Percentiles rank a stretch among this genome's conserved stretches.
Conservation (phyloP, 768 basidiomycete species). For the Cystobasidium tubakii region DNA sequence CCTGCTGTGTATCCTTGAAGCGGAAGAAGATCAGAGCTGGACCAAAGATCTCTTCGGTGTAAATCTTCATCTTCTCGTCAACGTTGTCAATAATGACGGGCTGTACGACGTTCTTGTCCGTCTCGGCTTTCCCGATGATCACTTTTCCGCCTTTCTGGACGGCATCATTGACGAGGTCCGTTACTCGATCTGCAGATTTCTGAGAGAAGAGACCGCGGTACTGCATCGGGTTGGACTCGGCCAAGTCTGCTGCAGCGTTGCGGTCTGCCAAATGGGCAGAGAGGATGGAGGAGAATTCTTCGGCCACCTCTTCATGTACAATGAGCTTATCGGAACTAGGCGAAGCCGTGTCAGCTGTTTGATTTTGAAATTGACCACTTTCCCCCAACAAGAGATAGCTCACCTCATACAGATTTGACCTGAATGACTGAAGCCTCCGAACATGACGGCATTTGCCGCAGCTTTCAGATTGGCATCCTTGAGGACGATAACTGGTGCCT, state of each 20-base stretch:
- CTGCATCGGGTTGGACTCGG: neutral
- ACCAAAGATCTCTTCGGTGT: constrained; percentile 24
- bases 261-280: neutral
- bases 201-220: constrained; percentile 14
- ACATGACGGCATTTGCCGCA: constrained; percentile 38
- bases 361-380: no score
- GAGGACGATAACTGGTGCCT: constrained; percentile 50
- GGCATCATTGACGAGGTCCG: neutral
- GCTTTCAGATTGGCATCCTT: constrained; percentile 49
- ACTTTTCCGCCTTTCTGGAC: constrained; percentile 58
- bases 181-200: neutral
- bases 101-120: constrained; percentile 52
- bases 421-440: constrained; percentile 46
- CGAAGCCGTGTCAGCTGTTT: no score
- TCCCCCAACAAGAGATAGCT: no score
- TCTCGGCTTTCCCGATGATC: constrained; percentile 84
- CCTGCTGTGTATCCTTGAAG: constrained; percentile 40
- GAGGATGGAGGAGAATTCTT: constrained; percentile 12
- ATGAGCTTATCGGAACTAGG: constrained; percentile 28
- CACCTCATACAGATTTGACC: constrained; percentile 42
- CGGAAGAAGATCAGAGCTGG: constrained; percentile 2
- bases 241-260: neutral
- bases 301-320: constrained; percentile 24
- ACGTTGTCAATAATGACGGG: constrained; percentile 16
- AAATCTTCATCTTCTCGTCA: neutral